phyloP scores from a whole-genome alignment of 139 green algal species.

The Ettlia oleoabundans region DNA sequence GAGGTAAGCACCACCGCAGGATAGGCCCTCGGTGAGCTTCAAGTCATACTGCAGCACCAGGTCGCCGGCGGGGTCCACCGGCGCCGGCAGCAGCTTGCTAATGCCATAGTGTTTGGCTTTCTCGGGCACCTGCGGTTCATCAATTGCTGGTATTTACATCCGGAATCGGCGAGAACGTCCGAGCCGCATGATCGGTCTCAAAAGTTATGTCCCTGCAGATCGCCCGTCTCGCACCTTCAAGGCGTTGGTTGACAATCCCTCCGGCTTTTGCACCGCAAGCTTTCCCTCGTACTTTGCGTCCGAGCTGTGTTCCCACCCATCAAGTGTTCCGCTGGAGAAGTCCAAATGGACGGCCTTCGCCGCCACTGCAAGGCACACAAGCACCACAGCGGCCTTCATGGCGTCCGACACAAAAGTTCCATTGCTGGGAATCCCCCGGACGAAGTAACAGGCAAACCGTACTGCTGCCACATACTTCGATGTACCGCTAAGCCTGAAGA shows the following conservation, averaged over 20 bases:
- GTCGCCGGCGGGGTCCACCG: conserved; percentile 61
- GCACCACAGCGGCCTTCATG: neutral
- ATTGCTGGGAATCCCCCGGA: too few species aligned
- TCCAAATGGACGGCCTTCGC: conserved; percentile 31
- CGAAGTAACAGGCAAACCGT: too few species aligned
- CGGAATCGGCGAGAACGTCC: too few species aligned
- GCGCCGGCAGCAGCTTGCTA: conserved; percentile 51
- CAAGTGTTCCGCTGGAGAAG: conserved; percentile 36
- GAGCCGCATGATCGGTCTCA: too few species aligned
- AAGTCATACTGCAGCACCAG: conserved; percentile 86
- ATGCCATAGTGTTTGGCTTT: conserved; percentile 85
- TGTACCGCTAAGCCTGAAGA: too few species aligned
- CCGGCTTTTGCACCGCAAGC: conserved; percentile 24
- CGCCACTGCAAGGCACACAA: neutral
- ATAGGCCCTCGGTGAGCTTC: conserved; percentile 65
- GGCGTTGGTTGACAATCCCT: neutral
- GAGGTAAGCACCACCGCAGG: conserved; percentile 90
- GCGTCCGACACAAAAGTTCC: too few species aligned
- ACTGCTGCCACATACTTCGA: too few species aligned
- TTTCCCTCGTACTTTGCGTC: conserved; percentile 44
- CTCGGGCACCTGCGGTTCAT: conserved; percentile 67
- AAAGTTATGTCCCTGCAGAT: too few species aligned
- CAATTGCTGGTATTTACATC: neutral
- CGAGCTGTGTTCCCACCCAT: conserved; percentile 37
- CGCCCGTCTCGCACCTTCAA: too few species aligned